A percentile compares a stretch with the other conserved stretches of the same genome.
Conservation (phyloP, 2,329 filamentous ascomycete species). For the Aspergillus tubingensis region DNA sequence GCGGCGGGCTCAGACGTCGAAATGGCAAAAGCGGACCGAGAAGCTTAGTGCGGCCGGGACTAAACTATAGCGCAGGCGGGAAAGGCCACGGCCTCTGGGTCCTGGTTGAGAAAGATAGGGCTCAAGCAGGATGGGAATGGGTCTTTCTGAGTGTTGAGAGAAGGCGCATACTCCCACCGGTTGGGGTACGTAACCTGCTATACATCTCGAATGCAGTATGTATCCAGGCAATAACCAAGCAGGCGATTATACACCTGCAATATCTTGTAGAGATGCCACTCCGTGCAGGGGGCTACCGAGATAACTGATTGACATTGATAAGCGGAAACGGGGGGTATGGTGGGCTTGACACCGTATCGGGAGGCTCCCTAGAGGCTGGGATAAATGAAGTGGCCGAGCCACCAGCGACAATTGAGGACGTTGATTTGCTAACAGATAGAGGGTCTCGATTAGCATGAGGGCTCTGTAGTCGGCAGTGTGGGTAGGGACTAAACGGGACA, state of each 20-base stretch:
- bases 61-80: background rate
- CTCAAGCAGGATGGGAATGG: background rate
- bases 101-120: background rate
- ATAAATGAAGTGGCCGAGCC: background rate
- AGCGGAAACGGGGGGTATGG: background rate
- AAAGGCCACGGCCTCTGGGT: background rate
- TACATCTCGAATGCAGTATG: background rate
- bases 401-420: background rate
- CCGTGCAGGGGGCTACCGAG: background rate
- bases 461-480: background rate
- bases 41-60: background rate
- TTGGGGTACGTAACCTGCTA: background rate
- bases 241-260: background rate
- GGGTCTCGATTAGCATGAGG: slow-evolving; percentile 1
- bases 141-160: background rate
- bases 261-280: background rate
- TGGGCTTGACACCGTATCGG: background rate
- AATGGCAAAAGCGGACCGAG: slow-evolving; percentile 2
- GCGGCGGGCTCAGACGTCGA: background rate
- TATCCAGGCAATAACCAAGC: background rate
- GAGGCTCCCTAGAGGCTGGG: background rate
- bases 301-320: background rate
- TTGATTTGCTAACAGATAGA: background rate
- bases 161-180: background rate
- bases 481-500: background rate